A percentile compares a stretch with the other conserved stretches of the same genome.
These are phyloP conservation scores for Dispira parvispora DNA, from an alignment of 192 early-diverging fungal species.

Conservation along the genomic window DNA sequence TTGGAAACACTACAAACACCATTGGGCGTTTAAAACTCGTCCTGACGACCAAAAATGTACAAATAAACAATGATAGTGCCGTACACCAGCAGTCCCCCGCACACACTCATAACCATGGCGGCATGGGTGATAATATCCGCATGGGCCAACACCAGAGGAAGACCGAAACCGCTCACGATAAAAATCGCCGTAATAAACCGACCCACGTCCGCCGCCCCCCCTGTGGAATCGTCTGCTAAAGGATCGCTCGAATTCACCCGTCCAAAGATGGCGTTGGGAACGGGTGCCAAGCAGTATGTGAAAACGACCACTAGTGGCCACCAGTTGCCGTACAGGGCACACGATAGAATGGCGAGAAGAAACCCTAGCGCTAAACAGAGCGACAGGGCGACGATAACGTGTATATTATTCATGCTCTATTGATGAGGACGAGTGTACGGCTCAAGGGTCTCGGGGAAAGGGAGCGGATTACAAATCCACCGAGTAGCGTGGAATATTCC, in stretches of 20 bases:
- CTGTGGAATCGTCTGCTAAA: constrained; percentile 29
- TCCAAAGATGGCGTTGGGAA: constrained; percentile 78
- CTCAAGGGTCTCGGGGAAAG: too few relatives aligned
- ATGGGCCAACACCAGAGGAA: constrained; percentile 72
- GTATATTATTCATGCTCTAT: too few relatives aligned
- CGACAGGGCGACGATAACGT: constrained; percentile 63
- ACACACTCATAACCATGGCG: constrained; percentile 82
- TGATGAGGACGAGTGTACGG: too few relatives aligned
- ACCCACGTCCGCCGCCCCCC: constrained; percentile 31
- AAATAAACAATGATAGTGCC: constrained; percentile 55
- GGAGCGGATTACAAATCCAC: too few relatives aligned
- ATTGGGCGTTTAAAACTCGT: constrained; percentile 16
- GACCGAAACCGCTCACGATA: constrained; percentile 73
- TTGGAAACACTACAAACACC: too few relatives aligned
- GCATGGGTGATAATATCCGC: constrained; percentile 56
- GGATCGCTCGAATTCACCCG: constrained; percentile 51
- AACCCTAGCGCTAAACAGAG: constrained; percentile 85
- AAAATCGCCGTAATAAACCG: constrained; percentile 83
- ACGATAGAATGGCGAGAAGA: constrained; percentile 85
- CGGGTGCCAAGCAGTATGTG: constrained; percentile 77
- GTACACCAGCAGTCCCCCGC: constrained; percentile 86
- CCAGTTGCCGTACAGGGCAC: constrained; percentile 92
- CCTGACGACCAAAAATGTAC: constrained; percentile 22
- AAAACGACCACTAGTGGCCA: constrained; percentile 84
- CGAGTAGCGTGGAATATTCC: too few relatives aligned